Evolutionary conservation across 495 filamentous ascomycete genomes (phyloP), one percentile per base, ranked within the genome.

Genomic region (Penicillium riverlandense): DNA sequence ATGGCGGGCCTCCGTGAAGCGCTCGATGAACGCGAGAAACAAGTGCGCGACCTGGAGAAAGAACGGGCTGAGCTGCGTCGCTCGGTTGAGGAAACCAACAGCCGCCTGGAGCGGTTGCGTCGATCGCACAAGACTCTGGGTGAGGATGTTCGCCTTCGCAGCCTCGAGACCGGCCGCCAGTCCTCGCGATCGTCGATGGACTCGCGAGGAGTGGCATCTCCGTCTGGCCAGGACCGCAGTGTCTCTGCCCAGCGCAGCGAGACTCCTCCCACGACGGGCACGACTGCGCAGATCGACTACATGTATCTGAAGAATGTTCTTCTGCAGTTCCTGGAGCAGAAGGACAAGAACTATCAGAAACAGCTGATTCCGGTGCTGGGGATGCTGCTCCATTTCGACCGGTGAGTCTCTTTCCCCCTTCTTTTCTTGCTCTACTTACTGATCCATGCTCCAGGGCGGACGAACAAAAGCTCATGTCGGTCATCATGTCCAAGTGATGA

Each of bases 281-380:
- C 28, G 32, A 45, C 36, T 7, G 52, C 55, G 1, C 50, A 64
- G 35, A 74, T 83, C 41, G 86, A 98, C 61, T 84, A 83, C 48
- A 80, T 88, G 55, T 98, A 98, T 59, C 61, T 98, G 46, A 97
- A 97, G 72, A 96, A 94, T 29, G 88, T 98, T 32, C 74, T 98
- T 16, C 66, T 97, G 35, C 91, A 96, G 63, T 96, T 98, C 54
- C 62, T 98, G 58, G 90, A 96, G 71, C 86, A 92, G 59, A 88
- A 82, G 68, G 92, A 98, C 55, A 95, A 90, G 68, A 88, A 80
- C 60, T 78, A 89, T 47, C 85, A 95, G 61, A 79, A 83, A 58
- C 90, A 96, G 72, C 72, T 98, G 40, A 84, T 98, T 16, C 92
- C 91, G 11, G 90, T 96, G 10, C 62, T 98, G 38, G 89, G 86